Evolutionary conservation across 176 grass and related monocot genomes (phyloP).

Genomic region (Aegilops bicornis): DNA sequence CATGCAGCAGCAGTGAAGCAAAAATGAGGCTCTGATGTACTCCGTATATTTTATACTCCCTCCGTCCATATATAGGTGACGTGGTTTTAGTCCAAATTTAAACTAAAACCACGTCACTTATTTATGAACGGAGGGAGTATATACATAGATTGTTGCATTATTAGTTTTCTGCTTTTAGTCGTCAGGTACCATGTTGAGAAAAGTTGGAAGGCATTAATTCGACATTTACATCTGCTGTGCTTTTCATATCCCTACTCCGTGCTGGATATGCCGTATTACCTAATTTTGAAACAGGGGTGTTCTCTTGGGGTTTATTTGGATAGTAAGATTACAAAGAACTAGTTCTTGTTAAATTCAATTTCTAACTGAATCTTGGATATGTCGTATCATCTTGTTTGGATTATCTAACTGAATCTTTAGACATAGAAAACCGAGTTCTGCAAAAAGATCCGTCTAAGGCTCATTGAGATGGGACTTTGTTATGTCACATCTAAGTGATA

Average conservation of each 20-base stretch:
- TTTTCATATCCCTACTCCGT: neutral
- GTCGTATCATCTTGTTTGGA: neutral
- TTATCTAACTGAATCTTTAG: neutral
- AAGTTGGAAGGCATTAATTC: neutral
- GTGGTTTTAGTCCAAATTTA: neutral
- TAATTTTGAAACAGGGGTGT: neutral
- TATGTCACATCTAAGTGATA: too few relatives aligned
- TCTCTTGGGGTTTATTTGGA: neutral
- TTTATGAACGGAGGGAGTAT: too few relatives aligned
- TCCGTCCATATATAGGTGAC: neutral
- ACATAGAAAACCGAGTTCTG: neutral
- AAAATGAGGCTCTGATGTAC: slow-evolving; percentile 44
- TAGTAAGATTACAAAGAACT: neutral
- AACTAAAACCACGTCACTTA: neutral
- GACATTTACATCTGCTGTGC: neutral
- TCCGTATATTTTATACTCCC: neutral
- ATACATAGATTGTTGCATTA: slow-evolving; percentile 5
- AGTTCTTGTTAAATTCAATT: neutral
- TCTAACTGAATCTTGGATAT: neutral
- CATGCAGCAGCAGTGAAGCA: slow-evolving; percentile 53
- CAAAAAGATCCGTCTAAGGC: neutral
- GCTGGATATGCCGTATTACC: neutral
- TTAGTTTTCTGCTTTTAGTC: slow-evolving; percentile 15
- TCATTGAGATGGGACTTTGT: too few relatives aligned
- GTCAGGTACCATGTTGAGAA: neutral